Conservation (phyloP, 192 early-diverging fungal genomes). For the Thamnidium elegans region DNA sequence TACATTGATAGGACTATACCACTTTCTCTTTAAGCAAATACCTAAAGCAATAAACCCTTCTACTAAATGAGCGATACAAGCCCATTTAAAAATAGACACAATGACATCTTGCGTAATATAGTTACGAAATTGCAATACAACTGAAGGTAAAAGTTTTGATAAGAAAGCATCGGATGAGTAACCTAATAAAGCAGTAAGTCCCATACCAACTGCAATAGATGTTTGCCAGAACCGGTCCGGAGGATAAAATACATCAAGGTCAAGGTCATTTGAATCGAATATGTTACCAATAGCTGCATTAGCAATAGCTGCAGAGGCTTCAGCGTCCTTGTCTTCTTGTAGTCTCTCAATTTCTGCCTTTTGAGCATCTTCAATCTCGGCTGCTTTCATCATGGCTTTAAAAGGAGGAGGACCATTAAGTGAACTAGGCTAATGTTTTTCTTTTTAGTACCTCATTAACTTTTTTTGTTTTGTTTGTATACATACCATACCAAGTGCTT, state of each 20-base stretch:
- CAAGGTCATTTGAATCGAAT: slow-evolving; percentile 8
- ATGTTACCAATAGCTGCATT: slow-evolving; percentile 13
- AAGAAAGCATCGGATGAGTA: slow-evolving; percentile 7
- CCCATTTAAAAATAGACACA: neutral
- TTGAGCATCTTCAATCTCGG: slow-evolving; percentile 19
- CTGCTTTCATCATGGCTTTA: slow-evolving; percentile 28
- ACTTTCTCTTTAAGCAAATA: slow-evolving; percentile 27
- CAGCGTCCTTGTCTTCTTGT: slow-evolving; percentile 2
- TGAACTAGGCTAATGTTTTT: slow-evolving; percentile 29
- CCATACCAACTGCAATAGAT: slow-evolving; percentile 2
- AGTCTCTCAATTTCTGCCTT: neutral
- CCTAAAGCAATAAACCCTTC: slow-evolving; percentile 25
- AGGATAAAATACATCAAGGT: slow-evolving; percentile 23
- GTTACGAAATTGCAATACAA: slow-evolving; percentile 3
- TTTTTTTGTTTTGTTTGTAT: slow-evolving; percentile 42
- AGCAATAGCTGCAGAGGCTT: slow-evolving; percentile 17
- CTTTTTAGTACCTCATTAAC: slow-evolving; percentile 36
- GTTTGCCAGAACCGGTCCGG: slow-evolving; percentile 1
- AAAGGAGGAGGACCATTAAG: slow-evolving; percentile 36
- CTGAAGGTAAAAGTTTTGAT: neutral
- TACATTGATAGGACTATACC: slow-evolving; percentile 27
- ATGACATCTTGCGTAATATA: neutral
- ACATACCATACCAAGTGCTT: slow-evolving; percentile 39
- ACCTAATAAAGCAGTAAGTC: neutral
- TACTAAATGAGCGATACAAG: slow-evolving; percentile 20